Percentiles rank a stretch among this genome's conserved stretches.
phyloP scores from a whole-genome alignment of 2,329 filamentous ascomycete species.

The Akanthomyces dipterigenus region DNA sequence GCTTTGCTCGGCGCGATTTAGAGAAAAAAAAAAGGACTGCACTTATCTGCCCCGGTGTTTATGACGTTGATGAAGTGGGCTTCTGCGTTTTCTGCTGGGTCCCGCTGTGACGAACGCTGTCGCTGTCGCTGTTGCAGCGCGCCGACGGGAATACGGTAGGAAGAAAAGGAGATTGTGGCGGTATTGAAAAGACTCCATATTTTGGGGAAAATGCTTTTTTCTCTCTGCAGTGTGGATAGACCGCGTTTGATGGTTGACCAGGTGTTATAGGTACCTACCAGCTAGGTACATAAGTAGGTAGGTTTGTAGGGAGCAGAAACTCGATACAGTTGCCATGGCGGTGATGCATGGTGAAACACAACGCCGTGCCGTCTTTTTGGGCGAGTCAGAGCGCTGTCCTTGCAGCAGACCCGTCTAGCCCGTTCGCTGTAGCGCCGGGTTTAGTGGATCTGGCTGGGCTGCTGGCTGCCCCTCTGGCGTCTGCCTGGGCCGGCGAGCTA shows the following conservation, averaged over 20 bases:
- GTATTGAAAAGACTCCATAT: not conserved
- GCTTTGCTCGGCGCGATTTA: not conserved
- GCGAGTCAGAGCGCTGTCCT: not conserved
- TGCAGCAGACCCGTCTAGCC: not conserved
- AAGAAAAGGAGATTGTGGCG: not conserved
- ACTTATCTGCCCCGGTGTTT: slow-evolving; percentile 8
- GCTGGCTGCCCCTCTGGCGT: not conserved
- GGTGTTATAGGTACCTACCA: not conserved
- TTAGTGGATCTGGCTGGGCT: not conserved
- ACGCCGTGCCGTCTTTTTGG: not conserved
- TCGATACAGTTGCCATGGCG: not conserved
- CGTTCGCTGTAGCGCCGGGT: not conserved
- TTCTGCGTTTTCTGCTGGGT: not conserved
- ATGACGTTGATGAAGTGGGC: slow-evolving; percentile 7
- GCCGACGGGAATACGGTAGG: too few species aligned
- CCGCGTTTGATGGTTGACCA: too few species aligned
- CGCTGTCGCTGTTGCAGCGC: not conserved
- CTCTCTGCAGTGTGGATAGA: too few species aligned
- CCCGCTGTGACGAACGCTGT: not conserved
- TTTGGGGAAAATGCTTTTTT: too few species aligned
- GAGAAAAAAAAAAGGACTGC: not conserved
- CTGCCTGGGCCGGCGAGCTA: not conserved
- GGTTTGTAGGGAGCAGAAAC: too few species aligned
- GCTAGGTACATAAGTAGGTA: too few species aligned
- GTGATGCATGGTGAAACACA: not conserved